Conservation (phyloP, 108 stramenopile genomes). For the Fragilaria crotonensis region DNA sequence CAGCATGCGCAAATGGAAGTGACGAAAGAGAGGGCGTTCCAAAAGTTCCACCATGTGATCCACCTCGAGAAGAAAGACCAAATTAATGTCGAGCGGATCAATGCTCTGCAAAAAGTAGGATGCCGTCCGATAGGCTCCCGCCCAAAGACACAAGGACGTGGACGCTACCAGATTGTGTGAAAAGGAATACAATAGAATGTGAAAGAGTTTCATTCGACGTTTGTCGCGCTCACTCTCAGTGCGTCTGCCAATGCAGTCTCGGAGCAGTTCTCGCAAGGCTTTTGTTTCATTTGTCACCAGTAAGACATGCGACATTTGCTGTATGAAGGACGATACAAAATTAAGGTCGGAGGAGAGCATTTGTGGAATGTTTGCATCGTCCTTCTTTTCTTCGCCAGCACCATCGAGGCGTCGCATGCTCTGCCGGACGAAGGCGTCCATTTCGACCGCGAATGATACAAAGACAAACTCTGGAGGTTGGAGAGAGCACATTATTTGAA, state of each 20-base stretch:
- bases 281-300: slow-evolving; percentile 62
- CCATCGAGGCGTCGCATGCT: slow-evolving; percentile 18
- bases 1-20: slow-evolving; percentile 77
- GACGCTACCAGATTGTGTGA: slow-evolving; percentile 70
- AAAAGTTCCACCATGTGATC: slow-evolving; percentile 77
- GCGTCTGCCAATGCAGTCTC: slow-evolving; percentile 55
- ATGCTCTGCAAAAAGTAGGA: slow-evolving; percentile 56
- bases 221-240: slow-evolving; percentile 32
- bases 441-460: slow-evolving; percentile 71
- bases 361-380: slow-evolving; percentile 18
- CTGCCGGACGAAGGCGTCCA: slow-evolving; percentile 49
- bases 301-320: slow-evolving; percentile 72
- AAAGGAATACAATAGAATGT: slow-evolving; percentile 72
- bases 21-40: slow-evolving; percentile 79
- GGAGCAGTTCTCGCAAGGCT: slow-evolving; percentile 43
- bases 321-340: slow-evolving; percentile 77
- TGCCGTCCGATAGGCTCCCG: slow-evolving; percentile 73
- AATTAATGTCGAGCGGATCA: slow-evolving; percentile 68
- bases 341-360: slow-evolving; percentile 45
- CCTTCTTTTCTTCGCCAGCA: slow-evolving; percentile 14
- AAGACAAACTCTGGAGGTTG: slow-evolving; percentile 86
- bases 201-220: slow-evolving; percentile 52
- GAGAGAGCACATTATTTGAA: slow-evolving; percentile 72
- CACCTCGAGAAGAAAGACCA: slow-evolving; percentile 72
- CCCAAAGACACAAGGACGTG: slow-evolving; percentile 74